Percentiles rank a stretch among this genome's conserved stretches.
Conservation (phyloP, 1,139 yeast genomes). For the Geotrichum restrictum region DNA sequence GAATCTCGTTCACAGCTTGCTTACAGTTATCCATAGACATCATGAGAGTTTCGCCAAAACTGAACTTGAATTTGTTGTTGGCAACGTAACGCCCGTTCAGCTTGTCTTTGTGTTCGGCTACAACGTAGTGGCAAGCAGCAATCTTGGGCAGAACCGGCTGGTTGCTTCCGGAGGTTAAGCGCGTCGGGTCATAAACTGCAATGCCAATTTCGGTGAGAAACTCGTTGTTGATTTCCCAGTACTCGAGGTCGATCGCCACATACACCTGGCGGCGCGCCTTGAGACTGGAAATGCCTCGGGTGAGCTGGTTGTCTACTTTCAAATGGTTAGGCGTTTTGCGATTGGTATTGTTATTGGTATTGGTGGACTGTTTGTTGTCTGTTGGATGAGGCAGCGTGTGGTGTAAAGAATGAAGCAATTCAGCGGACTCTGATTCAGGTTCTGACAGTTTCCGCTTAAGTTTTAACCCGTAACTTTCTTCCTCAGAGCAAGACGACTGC, state of each 20-base stretch:
- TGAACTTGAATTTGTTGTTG: conserved; percentile 54
- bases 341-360: background rate
- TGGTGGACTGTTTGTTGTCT: too few species aligned
- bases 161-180: background rate
- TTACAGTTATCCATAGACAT: conserved; percentile 24
- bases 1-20: conserved; percentile 19
- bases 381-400: too few species aligned
- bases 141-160: conserved; percentile 19
- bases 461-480: too few species aligned
- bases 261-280: conserved; percentile 17
- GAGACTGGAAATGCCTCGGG: conserved; percentile 7
- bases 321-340: background rate
- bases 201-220: conserved; percentile 65
- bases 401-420: too few species aligned
- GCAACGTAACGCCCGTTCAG: conserved; percentile 61
- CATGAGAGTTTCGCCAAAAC: conserved; percentile 44
- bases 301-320: conserved; percentile 5
- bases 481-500: too few species aligned
- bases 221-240: conserved; percentile 50
- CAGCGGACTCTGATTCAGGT: too few species aligned
- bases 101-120: conserved; percentile 47
- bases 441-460: too few species aligned
- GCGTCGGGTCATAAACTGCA: conserved; percentile 58
- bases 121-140: conserved; percentile 48
- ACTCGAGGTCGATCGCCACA: conserved; percentile 59